Base-by-base conservation (phyloP, 208 protist species). In the Naegleria gruberi region DNA sequence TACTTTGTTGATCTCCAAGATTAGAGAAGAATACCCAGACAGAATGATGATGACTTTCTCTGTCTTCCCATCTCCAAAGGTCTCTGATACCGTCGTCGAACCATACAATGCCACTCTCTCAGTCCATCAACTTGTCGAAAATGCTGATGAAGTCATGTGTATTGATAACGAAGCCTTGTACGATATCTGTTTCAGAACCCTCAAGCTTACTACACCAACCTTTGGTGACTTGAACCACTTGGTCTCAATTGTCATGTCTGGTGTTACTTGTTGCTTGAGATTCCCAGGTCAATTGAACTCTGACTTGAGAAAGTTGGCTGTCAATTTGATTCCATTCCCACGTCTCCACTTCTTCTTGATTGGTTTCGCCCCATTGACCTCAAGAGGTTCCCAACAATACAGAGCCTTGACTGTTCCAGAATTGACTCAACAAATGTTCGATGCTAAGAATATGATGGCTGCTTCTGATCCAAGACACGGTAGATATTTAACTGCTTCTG, bases 91-190 rank as follows among this genome's bases (percentile, higher is more conserved):
- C 46, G 97, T 99, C 83, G 97, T 98, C 43, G 98, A 99, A 95
- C 98, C 97, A 85, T 99, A 99, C 96, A 99, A 99, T 93, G 93
- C 95, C 37, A 98, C 97, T 37, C 97, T 99, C 26, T 99, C 98
- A 88, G 90, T 98, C 89, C 96, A 99, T 92, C 98, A 99, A 95
- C 95, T 99, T 6, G 95, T 99, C 73, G 98, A 99, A 93, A 98
- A 99, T 95, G 94, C 97, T 65, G 98, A 99, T 93, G 96, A 98
- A 92, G 96, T 95, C 23, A 97, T 99, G 91, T 98, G 96, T 93
- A 98, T 99, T 92, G 98, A 99, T 93, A 99, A 99, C 91, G 97
- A 99, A 94, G 98, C 98, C 43, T 93, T 99, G 89, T 99, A 99
- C 91, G 98, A 99, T 90, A 99, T 99, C 92, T 99, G 98, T 94